phyloP scores from a whole-genome alignment of 148 eudicot species.

The Chenopodium suecicum region DNA sequence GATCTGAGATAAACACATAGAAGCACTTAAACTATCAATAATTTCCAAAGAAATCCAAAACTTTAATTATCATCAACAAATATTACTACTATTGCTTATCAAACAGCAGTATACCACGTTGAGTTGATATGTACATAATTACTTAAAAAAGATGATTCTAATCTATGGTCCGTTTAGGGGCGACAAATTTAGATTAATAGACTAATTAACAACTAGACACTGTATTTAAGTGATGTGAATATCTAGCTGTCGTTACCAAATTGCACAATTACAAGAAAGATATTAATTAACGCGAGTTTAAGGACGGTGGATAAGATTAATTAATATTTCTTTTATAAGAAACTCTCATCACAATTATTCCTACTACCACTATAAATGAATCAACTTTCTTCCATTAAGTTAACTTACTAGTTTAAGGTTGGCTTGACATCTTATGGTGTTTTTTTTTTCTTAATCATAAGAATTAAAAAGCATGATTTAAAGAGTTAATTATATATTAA shows the following conservation, averaged over 20 bases:
- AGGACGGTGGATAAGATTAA: conserved; percentile 17
- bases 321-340: conserved; percentile 1
- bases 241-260: conserved; percentile 3
- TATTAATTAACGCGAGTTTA: conserved; percentile 1
- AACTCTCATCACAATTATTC: not conserved
- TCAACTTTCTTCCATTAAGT: not conserved
- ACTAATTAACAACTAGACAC: conserved; percentile 3
- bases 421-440: not conserved
- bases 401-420: conserved; percentile 17
- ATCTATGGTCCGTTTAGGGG: conserved; percentile 14
- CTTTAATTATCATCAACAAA: not conserved
- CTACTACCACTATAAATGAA: conserved; percentile 8
- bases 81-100: not conserved
- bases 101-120: not conserved
- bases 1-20: not conserved
- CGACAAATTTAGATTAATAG: conserved; percentile 8
- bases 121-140: not conserved
- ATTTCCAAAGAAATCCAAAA: not conserved
- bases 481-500: not conserved
- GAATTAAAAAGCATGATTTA: not conserved
- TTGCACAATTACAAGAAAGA: not conserved
- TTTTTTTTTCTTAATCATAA: not conserved
- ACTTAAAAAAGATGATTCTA: not conserved
- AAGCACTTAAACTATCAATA: not conserved
- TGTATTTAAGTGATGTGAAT: not conserved